These are phyloP conservation scores for Aureobasidium sp. DNA, from an alignment of 2,329 filamentous ascomycete species.

Conservation along the genomic window DNA sequence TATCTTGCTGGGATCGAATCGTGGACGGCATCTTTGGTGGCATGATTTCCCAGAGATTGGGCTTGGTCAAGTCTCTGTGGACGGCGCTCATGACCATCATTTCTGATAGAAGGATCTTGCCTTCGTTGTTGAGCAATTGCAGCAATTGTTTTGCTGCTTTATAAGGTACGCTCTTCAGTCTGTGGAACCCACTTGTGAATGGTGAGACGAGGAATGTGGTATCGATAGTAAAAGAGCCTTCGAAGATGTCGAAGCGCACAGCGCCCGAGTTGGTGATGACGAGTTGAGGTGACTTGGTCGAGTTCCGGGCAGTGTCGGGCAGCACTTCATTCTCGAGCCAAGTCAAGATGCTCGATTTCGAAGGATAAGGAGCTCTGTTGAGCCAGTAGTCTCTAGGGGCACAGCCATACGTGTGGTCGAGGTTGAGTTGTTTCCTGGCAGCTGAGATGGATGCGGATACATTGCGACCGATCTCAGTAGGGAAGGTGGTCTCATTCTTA, in stretches of 20 bases:
- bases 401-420: conserved; percentile 74
- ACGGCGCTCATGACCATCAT: conserved; percentile 18
- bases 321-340: conserved; percentile 72
- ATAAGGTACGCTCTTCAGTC: conserved; percentile 75
- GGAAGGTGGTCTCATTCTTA: conserved; percentile 63
- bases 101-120: conserved; percentile 38
- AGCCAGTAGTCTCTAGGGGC: conserved; percentile 76
- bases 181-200: conserved; percentile 71
- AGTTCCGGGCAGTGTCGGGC: conserved; percentile 51
- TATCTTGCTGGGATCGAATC: neutral
- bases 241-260: conserved; percentile 91
- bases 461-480: conserved; percentile 64
- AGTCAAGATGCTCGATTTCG: conserved; percentile 66
- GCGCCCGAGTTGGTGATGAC: conserved; percentile 82
- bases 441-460: conserved; percentile 61
- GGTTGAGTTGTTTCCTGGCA: conserved; percentile 60
- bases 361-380: conserved; percentile 65
- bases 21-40: conserved; percentile 14
- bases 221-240: conserved; percentile 83
- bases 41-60: conserved; percentile 10
- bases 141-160: conserved; percentile 61
- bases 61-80: conserved; percentile 28
- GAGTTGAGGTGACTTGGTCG: conserved; percentile 49
- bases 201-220: conserved; percentile 80
- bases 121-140: conserved; percentile 49